Evolutionary conservation across 2,329 filamentous ascomycete genomes (phyloP).

Genomic region (Elsinoe perseae): DNA sequence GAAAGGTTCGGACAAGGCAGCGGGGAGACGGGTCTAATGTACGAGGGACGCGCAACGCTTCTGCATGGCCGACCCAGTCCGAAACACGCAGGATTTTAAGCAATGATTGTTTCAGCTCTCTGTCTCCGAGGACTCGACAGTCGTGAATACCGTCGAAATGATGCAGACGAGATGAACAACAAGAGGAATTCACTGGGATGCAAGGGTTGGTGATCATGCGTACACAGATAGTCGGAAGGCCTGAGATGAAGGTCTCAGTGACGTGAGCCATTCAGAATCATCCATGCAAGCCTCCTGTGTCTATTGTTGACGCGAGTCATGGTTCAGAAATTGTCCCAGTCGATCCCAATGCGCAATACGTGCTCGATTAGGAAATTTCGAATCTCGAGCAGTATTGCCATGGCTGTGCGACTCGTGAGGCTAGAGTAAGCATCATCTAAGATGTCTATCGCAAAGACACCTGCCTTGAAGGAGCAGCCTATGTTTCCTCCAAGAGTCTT

Average conservation of each 20-base stretch:
- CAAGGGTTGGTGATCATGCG: not conserved
- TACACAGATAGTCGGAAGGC: not conserved
- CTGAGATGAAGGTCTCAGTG: constrained; percentile 6
- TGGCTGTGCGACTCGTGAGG: not conserved
- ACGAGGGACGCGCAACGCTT: constrained; percentile 8
- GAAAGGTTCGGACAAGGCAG: constrained; percentile 1
- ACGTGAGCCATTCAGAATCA: not conserved
- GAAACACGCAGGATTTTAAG: not conserved
- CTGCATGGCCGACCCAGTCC: not conserved
- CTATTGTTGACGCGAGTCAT: constrained; percentile 10
- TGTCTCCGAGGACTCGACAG: not conserved
- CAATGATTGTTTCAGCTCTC: not conserved
- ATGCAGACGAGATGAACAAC: not conserved
- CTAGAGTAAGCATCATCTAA: not conserved
- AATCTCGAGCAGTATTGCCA: constrained; percentile 1
- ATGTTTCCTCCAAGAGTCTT: not conserved
- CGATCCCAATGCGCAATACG: constrained; percentile 14
- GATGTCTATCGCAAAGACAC: not conserved
- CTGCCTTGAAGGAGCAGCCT: not conserved
- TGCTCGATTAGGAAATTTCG: constrained; percentile 7
- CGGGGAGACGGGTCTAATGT: constrained; percentile 1
- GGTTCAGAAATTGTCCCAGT: constrained; percentile 1
- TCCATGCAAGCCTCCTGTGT: not conserved
- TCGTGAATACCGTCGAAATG: not conserved
- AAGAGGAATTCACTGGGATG: not conserved